Conservation (phyloP, 768 basidiomycete species). For the Phlebiopsis flavidoalba region DNA sequence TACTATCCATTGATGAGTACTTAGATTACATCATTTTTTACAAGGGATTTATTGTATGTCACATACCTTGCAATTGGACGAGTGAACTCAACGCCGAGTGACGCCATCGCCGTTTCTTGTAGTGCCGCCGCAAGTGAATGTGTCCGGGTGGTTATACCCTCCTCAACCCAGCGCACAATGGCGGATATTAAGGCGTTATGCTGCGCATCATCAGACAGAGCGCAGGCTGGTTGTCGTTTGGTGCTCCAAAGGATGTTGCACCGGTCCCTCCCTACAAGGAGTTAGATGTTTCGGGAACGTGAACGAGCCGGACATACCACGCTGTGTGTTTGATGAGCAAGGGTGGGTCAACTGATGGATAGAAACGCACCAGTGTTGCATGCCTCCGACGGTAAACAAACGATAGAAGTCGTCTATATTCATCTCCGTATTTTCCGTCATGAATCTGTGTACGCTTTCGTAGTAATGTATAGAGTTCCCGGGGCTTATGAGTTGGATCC, state of each 20-base stretch:
- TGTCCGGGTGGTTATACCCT: too few relatives aligned
- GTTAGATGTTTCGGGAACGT: not conserved
- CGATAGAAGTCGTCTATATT: slow-evolving; percentile 28
- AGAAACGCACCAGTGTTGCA: slow-evolving; percentile 24
- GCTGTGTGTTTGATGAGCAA: not conserved
- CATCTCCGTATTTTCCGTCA: slow-evolving; percentile 9
- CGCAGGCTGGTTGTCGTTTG: too few relatives aligned
- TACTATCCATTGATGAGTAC: not conserved
- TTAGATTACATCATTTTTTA: not conserved
- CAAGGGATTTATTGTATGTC: not conserved
- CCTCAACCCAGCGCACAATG: too few relatives aligned
- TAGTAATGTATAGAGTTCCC: slow-evolving; percentile 22
- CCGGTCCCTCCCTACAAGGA: too few relatives aligned
- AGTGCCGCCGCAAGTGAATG: too few relatives aligned
- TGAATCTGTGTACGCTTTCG: slow-evolving; percentile 21
- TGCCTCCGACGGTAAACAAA: slow-evolving; percentile 28
- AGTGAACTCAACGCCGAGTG: too few relatives aligned
- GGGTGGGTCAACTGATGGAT: not conserved
- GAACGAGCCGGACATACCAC: not conserved
- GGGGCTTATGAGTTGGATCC: slow-evolving; percentile 26
- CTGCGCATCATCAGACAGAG: too few relatives aligned
- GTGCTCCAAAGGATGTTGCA: too few relatives aligned
- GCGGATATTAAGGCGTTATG: too few relatives aligned
- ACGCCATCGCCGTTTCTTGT: too few relatives aligned
- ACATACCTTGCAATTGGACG: too few relatives aligned